Conservation (phyloP, 768 basidiomycete species). For the Chalciporus piperatus region DNA sequence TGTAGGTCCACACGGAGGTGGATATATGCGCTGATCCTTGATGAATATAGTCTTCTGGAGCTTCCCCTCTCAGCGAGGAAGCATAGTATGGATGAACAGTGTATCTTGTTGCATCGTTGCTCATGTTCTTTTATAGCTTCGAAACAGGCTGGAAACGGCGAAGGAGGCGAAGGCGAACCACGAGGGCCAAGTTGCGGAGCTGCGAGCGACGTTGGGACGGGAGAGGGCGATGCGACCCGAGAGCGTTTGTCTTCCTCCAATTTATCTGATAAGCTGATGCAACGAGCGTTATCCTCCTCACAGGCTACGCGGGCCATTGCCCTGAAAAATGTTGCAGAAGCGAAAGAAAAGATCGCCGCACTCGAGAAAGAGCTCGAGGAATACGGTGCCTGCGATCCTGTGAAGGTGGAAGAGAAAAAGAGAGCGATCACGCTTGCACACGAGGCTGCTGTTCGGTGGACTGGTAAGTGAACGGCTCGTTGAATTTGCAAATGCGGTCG, state of each 20-base stretch:
- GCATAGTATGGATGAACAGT: slow-evolving; percentile 47
- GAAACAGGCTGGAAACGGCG: slow-evolving; percentile 48
- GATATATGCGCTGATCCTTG: slow-evolving; percentile 22
- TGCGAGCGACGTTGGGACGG: slow-evolving; percentile 43
- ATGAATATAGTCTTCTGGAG: slow-evolving; percentile 81
- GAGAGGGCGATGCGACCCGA: slow-evolving; percentile 57
- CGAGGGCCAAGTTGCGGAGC: slow-evolving; percentile 48
- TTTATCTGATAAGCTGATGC: not conserved
- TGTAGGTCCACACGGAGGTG: slow-evolving; percentile 49
- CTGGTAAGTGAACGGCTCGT: slow-evolving; percentile 52
- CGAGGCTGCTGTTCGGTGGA: slow-evolving; percentile 85
- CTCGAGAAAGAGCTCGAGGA: slow-evolving; percentile 69
- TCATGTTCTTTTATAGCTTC: slow-evolving; percentile 43
- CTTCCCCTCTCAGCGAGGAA: slow-evolving; percentile 86
- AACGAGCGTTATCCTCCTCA: not conserved
- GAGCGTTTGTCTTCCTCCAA: slow-evolving; percentile 41
- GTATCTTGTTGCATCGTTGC: not conserved
- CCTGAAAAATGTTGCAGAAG: slow-evolving; percentile 46
- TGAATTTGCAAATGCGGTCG: not conserved
- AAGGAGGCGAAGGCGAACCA: slow-evolving; percentile 44
- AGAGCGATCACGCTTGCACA: slow-evolving; percentile 72
- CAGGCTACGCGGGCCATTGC: slow-evolving; percentile 58
- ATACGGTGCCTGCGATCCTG: slow-evolving; percentile 85
- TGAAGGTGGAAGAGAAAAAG: slow-evolving; percentile 72
- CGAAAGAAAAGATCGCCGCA: slow-evolving; percentile 46